Percentiles rank a stretch among this genome's conserved stretches.
These are phyloP conservation scores for Penicillium cinerascens DNA, from an alignment of 495 filamentous ascomycete genomes.

Conservation along the genomic window DNA sequence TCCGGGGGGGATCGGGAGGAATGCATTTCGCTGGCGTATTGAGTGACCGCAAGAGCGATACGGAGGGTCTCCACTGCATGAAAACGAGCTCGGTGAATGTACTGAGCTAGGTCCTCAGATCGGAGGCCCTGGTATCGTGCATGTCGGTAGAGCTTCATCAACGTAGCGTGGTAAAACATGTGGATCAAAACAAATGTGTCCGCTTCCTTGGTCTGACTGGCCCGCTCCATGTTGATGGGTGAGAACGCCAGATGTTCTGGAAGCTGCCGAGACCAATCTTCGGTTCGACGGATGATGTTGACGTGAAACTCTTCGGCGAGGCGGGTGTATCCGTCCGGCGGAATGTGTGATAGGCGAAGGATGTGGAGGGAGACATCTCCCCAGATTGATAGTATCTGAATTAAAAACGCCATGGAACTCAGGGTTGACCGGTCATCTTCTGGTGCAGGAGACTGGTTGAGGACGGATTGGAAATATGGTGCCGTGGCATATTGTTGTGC, in stretches of 20 bases:
- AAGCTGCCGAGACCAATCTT: conserved; percentile 45
- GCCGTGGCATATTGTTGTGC: conserved; percentile 47
- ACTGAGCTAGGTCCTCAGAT: conserved; percentile 27
- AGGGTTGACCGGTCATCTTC: conserved; percentile 33
- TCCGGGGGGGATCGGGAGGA: conserved; percentile 20
- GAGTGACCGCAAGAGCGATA: conserved; percentile 28
- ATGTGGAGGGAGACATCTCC: conserved; percentile 58
- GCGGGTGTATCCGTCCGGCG: conserved; percentile 36
- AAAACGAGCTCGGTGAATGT: conserved; percentile 37
- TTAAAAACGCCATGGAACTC: conserved; percentile 58
- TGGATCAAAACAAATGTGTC: conserved; percentile 58
- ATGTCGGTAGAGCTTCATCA: conserved; percentile 62
- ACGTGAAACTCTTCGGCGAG: conserved; percentile 50
- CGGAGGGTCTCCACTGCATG: conserved; percentile 43
- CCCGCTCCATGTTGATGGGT: conserved; percentile 47
- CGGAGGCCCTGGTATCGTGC: conserved; percentile 39
- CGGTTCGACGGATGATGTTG: conserved; percentile 46
- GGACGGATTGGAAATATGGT: conserved; percentile 54
- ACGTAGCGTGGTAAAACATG: conserved; percentile 56
- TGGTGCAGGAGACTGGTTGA: conserved; percentile 27
- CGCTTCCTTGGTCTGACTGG: conserved; percentile 41
- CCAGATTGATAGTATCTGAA: conserved; percentile 60
- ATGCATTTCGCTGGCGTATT: conserved; percentile 21
- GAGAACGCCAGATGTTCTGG: conserved; percentile 47
- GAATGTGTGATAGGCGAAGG: conserved; percentile 51